Base-by-base conservation (phyloP, 2,329 filamentous ascomycete species). In the Nemania sp. region DNA sequence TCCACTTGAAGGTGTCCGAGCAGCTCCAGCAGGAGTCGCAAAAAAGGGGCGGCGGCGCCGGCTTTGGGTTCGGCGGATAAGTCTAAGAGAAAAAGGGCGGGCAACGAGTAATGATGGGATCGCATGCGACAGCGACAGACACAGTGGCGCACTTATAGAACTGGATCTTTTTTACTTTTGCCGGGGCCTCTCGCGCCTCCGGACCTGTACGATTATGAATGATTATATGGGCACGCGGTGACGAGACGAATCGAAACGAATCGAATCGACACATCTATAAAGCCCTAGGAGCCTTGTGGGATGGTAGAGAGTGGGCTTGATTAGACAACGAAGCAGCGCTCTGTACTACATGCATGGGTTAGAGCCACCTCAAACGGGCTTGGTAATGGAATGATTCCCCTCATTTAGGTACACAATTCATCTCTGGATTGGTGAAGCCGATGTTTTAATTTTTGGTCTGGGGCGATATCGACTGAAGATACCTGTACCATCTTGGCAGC, bases 1-100 rank as follows among this genome's bases (percentile, higher is more conserved):
- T 97, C 73, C 96, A 97, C 78, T 88, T 97, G 83, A 98, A 97
- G 83, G 91, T 98, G 62, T 94, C 90, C 72, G 93, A 98, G 80
- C 91, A 96, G 80, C 92, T 98, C 87, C 92, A 97, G 80, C 87
- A 89, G 67, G 90, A 96, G 78, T 91, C 90, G 50, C 85, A 87
- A 72, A 83, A 85, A 65, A 85, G 85, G 72, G 85, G 87, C 62
- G 83, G 77, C n/a, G 82, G 78, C 45, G 82, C 80, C 45, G 72
- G 69, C 18, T 71, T 72, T n/a, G 83, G 82, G 25, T 79, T 86
- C 65, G 80, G 81, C 17, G 69, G 67, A 39, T 74, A 61, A 54
- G 20, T 5, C 17, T 3, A 17, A 9, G 6, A 37, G 13, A 18
- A 21, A 5, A n/a, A n/a, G n/a, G n/a, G n/a, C n/a, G n/a, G 17